These are phyloP conservation scores for Polychaeton citri DNA, from an alignment of 2,329 filamentous ascomycete species.

Conservation along the genomic window DNA sequence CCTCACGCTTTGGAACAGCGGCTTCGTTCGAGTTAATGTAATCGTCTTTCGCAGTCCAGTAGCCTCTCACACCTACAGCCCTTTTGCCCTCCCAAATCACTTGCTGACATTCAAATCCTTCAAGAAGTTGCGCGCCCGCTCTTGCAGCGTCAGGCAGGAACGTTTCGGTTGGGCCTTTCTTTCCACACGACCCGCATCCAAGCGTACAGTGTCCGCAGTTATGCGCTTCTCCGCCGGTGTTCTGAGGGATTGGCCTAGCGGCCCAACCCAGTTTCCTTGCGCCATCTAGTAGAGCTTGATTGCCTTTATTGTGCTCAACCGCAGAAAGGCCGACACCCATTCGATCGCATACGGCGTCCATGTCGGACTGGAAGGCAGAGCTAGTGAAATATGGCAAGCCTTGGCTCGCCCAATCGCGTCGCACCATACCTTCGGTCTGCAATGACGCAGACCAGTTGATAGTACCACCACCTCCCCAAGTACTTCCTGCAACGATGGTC, in stretches of 20 bases:
- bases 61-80: constrained; percentile 53
- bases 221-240: constrained; percentile 60
- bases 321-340: constrained; percentile 60
- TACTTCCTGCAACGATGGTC: constrained; percentile 52
- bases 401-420: constrained; percentile 63
- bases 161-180: constrained; percentile 63
- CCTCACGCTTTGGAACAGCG: constrained; percentile 41
- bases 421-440: constrained; percentile 61
- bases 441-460: constrained; percentile 67
- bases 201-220: constrained; percentile 53
- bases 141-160: constrained; percentile 69
- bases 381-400: constrained; percentile 64
- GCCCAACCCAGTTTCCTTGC: constrained; percentile 59
- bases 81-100: constrained; percentile 52
- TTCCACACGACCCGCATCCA: constrained; percentile 52
- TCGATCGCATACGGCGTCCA: constrained; percentile 64
- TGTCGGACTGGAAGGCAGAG: constrained; percentile 58
- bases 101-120: constrained; percentile 62
- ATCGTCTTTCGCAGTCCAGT: constrained; percentile 60
- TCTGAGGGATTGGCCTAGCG: constrained; percentile 60
- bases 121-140: constrained; percentile 67
- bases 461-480: constrained; percentile 77
- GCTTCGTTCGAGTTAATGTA: constrained; percentile 44
- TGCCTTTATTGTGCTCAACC: constrained; percentile 61
- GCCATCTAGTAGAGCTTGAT: constrained; percentile 61